Percentiles rank a stretch among this genome's conserved stretches.
Evolutionary conservation across 352 stramenopile genomes (phyloP).

Genomic region (Phytopythium chamaehyphon): DNA sequence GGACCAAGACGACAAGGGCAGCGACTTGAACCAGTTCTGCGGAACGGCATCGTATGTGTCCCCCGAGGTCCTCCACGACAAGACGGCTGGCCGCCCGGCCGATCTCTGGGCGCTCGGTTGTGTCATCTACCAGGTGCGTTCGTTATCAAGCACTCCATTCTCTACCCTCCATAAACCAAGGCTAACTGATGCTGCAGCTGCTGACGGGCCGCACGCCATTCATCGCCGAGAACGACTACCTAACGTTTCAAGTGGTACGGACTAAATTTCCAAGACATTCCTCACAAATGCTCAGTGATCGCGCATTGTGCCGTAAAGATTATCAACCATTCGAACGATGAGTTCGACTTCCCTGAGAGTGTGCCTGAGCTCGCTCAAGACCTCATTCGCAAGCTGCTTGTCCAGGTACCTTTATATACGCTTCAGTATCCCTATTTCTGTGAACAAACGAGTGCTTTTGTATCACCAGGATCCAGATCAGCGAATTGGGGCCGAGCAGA

Average conservation of each 20-base stretch:
- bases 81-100: slow-evolving; percentile 63
- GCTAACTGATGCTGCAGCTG: too few species aligned
- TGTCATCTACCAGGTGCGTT: slow-evolving; percentile 78
- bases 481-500: slow-evolving; percentile 65
- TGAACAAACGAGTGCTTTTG: too few species aligned
- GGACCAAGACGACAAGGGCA: slow-evolving; percentile 69
- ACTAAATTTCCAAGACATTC: neutral
- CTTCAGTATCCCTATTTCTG: neutral
- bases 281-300: neutral
- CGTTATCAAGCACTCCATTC: too few species aligned
- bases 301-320: slow-evolving; percentile 31
- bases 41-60: slow-evolving; percentile 91
- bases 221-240: slow-evolving; percentile 87
- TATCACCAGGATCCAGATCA: slow-evolving; percentile 35
- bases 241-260: slow-evolving; percentile 86
- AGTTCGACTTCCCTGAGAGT: slow-evolving; percentile 66
- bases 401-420: slow-evolving; percentile 34
- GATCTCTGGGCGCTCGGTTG: slow-evolving; percentile 92
- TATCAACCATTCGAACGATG: slow-evolving; percentile 75
- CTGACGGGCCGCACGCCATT: slow-evolving; percentile 82
- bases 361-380: slow-evolving; percentile 66
- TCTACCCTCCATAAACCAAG: too few species aligned
- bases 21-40: slow-evolving; percentile 68
- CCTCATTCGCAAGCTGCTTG: slow-evolving; percentile 71
- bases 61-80: slow-evolving; percentile 88